These are phyloP conservation scores for Syzygium aromaticum DNA, from an alignment of 345 rosid species.

Conservation along the genomic window DNA sequence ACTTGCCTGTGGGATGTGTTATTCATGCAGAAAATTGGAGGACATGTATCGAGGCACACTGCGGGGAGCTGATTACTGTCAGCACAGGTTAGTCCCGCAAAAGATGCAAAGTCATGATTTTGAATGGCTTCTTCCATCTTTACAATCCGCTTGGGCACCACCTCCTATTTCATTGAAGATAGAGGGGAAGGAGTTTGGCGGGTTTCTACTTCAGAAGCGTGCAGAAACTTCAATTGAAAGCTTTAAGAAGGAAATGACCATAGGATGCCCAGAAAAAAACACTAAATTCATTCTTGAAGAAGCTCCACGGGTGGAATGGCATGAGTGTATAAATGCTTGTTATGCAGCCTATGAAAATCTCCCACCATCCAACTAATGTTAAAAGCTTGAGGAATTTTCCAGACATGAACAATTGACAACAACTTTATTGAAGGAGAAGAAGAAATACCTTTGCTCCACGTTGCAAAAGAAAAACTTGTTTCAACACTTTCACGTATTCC, in stretches of 20 bases:
- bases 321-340: neutral
- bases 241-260: neutral
- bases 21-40: conserved; percentile 98
- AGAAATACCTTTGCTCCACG: conserved; percentile 70
- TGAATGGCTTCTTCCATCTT: conserved; percentile 87
- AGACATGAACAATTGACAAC: neutral
- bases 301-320: neutral
- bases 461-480: conserved; percentile 79
- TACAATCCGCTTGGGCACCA: conserved; percentile 67
- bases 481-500: conserved; percentile 94
- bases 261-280: neutral
- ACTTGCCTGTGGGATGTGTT: conserved; percentile 90
- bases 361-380: neutral
- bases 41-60: conserved; percentile 82
- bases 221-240: neutral
- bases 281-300: neutral
- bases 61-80: conserved; percentile 99
- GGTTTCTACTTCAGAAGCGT: neutral
- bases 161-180: conserved; percentile 33
- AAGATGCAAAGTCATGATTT: conserved; percentile 61
- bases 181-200: neutral
- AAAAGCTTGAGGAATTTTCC: neutral
- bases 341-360: neutral
- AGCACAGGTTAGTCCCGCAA: conserved; percentile 68
- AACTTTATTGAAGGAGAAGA: neutral